Base-by-base conservation (phyloP, 768 basidiomycete genomes). In the Mrakia blollopis region DNA sequence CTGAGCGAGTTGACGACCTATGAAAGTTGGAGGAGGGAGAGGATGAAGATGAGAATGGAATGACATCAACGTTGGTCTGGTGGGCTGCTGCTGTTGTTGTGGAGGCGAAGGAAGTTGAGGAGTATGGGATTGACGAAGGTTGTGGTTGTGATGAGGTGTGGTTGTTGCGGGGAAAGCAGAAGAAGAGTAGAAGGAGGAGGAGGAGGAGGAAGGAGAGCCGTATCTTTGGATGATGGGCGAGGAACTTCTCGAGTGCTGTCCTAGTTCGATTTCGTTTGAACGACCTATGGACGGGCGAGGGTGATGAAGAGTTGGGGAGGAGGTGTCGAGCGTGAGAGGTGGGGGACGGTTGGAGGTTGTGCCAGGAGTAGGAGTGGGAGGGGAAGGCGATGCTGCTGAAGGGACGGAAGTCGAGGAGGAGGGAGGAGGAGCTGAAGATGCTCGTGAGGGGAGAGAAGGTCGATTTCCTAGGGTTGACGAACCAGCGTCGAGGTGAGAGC, bases 1-100 rank as follows among this genome's bases (percentile, higher is more conserved):
- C 4, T 37, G 50, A 0, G 47, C 25, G 10, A 41, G 37, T 9
- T 57, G 50, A 8, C 70, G 54, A 21, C 63, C 32, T 16, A 25
- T 25, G 25, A 32, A 77, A 0, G 63, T 35, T 23, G 41, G 23
- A 37, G 68, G 25, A 3, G 2, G 13, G 21, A 11, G 13, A 4
- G 67, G 41, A 23, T 37, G 23, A 8, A 76, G 30, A 63, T 77
- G 76, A 11, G 76, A 77, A 52, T 77, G 76, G 50, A 73, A 60
- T 4, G 62, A 67, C 25, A 57, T n/a, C 9, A 70, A 5, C 8
- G 65, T 52, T 1, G 65, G 74, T n/a, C 63, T 67, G 2, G 63
- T 21, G n/a, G n/a, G n/a, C n/a, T n/a, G n/a, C 7, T 11, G 37
- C 62, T 18, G 54, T 50, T 35, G n/a, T 5, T 23, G 0, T 30